Percentiles rank a stretch among this genome's conserved stretches.
phyloP scores from a whole-genome alignment of 2,329 filamentous ascomycete species.

The Exophiala phaeomuriformis region DNA sequence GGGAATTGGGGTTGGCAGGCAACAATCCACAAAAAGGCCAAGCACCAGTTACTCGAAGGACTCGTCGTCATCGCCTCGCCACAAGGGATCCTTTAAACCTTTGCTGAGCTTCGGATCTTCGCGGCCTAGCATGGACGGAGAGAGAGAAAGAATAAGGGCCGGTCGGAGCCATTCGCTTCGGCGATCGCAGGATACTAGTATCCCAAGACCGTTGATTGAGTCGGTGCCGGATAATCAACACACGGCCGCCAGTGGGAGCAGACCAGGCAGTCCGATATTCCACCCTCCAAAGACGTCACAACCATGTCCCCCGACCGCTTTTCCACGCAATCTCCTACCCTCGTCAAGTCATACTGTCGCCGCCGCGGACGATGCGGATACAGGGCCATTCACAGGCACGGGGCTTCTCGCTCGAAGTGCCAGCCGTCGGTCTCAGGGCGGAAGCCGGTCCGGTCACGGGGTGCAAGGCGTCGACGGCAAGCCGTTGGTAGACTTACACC shows the following conservation, averaged over 20 bases:
- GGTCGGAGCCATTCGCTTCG: background rate
- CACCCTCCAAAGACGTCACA: background rate
- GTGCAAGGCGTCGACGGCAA: constrained; percentile 22
- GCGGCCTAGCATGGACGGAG: background rate
- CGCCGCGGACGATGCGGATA: constrained; percentile 3
- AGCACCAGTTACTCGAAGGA: constrained; percentile 37
- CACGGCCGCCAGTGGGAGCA: constrained; percentile 1
- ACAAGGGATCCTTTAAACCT: constrained; percentile 61
- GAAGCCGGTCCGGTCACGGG: constrained; percentile 10
- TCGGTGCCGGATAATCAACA: constrained; percentile 10
- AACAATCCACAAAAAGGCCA: constrained; percentile 1
- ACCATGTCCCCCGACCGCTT: constrained; percentile 9
- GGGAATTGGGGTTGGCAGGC: background rate
- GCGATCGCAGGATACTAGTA: constrained; percentile 7
- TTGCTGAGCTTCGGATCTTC: constrained; percentile 53
- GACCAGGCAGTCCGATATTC: background rate
- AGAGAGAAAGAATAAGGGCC: background rate
- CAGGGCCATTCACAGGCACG: constrained; percentile 20
- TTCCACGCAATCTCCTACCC: constrained; percentile 9
- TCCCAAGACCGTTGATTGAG: constrained; percentile 14
- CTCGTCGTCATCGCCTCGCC: constrained; percentile 49
- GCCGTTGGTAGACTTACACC: constrained; percentile 40
- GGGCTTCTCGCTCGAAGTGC: constrained; percentile 24
- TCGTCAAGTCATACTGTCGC: constrained; percentile 1
- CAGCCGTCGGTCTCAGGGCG: constrained; percentile 18